These are phyloP conservation scores for Curvularia spicifera DNA, from an alignment of 2,329 filamentous ascomycete genomes.

Conservation along the genomic window DNA sequence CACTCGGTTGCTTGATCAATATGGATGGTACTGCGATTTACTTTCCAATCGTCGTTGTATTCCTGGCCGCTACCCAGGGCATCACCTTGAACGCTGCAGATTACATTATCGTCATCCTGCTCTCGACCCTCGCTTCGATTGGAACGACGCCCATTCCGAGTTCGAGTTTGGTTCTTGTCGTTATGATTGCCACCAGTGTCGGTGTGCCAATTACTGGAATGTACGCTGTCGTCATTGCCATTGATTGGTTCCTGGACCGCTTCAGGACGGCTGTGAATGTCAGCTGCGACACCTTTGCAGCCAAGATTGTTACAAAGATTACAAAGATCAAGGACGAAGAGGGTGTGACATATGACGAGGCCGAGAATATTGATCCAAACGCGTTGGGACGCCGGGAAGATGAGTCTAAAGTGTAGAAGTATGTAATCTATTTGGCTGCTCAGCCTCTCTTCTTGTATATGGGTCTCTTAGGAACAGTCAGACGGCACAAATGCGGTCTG, in stretches of 20 bases:
- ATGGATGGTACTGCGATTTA: slow-evolving; percentile 59
- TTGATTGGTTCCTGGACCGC: slow-evolving; percentile 64
- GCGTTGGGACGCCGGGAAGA: slow-evolving; percentile 14
- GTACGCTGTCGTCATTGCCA: slow-evolving; percentile 61
- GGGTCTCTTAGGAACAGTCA: not conserved
- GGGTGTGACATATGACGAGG: slow-evolving; percentile 27
- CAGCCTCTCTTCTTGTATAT: not conserved
- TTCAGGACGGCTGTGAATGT: slow-evolving; percentile 62
- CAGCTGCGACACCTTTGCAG: slow-evolving; percentile 58
- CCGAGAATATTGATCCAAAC: slow-evolving; percentile 14
- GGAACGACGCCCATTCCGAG: slow-evolving; percentile 62
- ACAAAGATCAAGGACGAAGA: slow-evolving; percentile 47
- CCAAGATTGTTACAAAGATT: slow-evolving; percentile 50
- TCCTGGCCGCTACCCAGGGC: slow-evolving; percentile 60
- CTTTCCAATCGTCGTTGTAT: slow-evolving; percentile 61
- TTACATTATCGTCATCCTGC: slow-evolving; percentile 58
- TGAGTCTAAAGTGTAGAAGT: slow-evolving; percentile 8
- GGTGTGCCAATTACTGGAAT: slow-evolving; percentile 57
- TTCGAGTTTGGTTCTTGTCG: slow-evolving; percentile 59
- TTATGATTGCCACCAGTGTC: slow-evolving; percentile 59
- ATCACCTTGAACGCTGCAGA: slow-evolving; percentile 52
- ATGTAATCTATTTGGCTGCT: not conserved
- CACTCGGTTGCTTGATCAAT: slow-evolving; percentile 55
- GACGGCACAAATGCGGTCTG: not conserved
- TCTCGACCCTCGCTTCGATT: slow-evolving; percentile 60